phyloP scores from a whole-genome alignment of 371 early-diverging fungal species.

The Rhizopus stolonifer region DNA sequence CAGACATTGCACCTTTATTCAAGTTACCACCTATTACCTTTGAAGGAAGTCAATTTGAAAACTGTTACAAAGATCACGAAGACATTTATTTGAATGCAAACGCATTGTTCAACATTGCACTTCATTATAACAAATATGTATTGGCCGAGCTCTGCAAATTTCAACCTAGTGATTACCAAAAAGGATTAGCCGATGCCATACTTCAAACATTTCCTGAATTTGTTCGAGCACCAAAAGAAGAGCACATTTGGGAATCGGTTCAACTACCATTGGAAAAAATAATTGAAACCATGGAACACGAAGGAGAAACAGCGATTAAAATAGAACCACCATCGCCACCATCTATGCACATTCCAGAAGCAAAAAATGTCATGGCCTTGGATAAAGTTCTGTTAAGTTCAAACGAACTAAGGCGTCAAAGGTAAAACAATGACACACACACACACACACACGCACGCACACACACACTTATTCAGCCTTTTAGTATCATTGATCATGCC shows the following conservation, averaged over 20 bases:
- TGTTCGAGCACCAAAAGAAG: slow-evolving; percentile 25
- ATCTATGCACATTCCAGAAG: slow-evolving; percentile 9
- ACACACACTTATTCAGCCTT: too few relatives aligned
- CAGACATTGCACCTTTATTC: slow-evolving; percentile 24
- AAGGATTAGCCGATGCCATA: slow-evolving; percentile 24
- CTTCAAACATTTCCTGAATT: slow-evolving; percentile 25
- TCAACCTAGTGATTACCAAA: slow-evolving; percentile 22
- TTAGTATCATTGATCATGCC: slow-evolving; percentile 2
- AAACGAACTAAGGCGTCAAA: slow-evolving; percentile 17
- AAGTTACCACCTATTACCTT: slow-evolving; percentile 17
- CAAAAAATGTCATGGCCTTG: slow-evolving; percentile 26
- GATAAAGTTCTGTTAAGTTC: slow-evolving; percentile 23
- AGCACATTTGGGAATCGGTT: slow-evolving; percentile 27
- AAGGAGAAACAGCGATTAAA: slow-evolving; percentile 6
- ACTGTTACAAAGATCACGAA: slow-evolving; percentile 27
- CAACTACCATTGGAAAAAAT: slow-evolving; percentile 21
- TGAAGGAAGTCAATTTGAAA: slow-evolving; percentile 9
- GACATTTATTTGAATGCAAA: slow-evolving; percentile 25
- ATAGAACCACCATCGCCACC: slow-evolving; percentile 26
- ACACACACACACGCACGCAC: too few relatives aligned
- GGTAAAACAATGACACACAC: too few relatives aligned
- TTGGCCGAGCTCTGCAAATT: slow-evolving; percentile 30
- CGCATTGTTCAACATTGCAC: slow-evolving; percentile 18
- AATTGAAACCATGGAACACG: slow-evolving; percentile 10
- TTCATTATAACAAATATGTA: slow-evolving; percentile 10